Conservation (phyloP, 768 basidiomycete species). For the Phanerochaete carnosa region DNA sequence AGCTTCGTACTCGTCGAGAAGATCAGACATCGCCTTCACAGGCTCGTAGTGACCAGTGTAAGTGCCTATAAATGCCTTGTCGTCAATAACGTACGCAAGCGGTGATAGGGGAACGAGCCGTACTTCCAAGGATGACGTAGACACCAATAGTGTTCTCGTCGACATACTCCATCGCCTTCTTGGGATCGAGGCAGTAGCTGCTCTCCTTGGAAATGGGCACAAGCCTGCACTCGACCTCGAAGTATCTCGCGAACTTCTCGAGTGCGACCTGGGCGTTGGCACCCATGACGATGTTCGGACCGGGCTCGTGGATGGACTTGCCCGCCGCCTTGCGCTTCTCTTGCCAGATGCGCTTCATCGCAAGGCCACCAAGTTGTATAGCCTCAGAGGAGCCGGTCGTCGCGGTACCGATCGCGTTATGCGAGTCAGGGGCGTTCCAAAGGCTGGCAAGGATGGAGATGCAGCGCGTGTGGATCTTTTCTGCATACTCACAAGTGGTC, state of each 20-base stretch:
- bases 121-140: conserved; percentile 57
- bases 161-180: conserved; percentile 58
- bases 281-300: conserved; percentile 63
- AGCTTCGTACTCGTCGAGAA: conserved; percentile 57
- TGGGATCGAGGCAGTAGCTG: conserved; percentile 75
- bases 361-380: conserved; percentile 69
- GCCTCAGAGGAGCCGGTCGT: conserved; percentile 72
- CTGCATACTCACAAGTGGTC: conserved; percentile 14
- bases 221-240: conserved; percentile 61
- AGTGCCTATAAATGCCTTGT: conserved; percentile 25
- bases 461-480: conserved; percentile 42
- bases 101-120: conserved; percentile 5
- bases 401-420: conserved; percentile 61
- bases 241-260: conserved; percentile 68
- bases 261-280: conserved; percentile 70
- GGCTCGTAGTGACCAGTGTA: conserved; percentile 68
- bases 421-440: conserved; percentile 58
- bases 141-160: conserved; percentile 75
- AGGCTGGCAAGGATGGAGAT: conserved; percentile 61
- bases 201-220: conserved; percentile 64
- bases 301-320: conserved; percentile 63
- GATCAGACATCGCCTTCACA: conserved; percentile 79
- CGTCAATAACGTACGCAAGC: background rate
- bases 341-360: conserved; percentile 72
- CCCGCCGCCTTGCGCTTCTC: conserved; percentile 61